Percentiles rank a stretch among this genome's conserved stretches.
Conservation (phyloP, 2,329 filamentous ascomycete species). For the Trichoderma aggressivum region DNA sequence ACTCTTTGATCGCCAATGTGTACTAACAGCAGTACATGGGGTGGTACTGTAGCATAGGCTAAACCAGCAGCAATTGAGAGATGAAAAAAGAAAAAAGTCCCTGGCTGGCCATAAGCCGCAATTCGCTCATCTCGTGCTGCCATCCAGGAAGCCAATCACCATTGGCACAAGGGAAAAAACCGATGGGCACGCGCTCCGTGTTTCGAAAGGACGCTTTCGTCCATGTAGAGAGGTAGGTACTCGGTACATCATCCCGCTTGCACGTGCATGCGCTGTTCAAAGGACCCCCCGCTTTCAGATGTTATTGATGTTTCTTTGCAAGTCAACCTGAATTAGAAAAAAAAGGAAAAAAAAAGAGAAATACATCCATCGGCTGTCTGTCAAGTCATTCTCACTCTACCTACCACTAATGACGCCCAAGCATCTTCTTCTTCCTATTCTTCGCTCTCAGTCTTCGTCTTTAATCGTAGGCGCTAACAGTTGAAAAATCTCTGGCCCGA, state of each 20-base stretch:
- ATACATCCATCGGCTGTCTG: background rate
- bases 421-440: background rate
- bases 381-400: background rate
- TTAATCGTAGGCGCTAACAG: background rate
- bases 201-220: background rate
- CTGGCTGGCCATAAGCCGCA: background rate
- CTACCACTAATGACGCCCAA: background rate
- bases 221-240: no score
- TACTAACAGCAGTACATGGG: background rate
- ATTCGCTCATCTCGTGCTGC: background rate
- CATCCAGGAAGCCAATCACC: background rate
- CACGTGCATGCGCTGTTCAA: slow-evolving; percentile 2
- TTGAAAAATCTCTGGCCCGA: background rate
- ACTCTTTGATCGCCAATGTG: no score
- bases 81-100: background rate
- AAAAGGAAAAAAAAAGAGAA: background rate
- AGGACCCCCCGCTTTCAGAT: slow-evolving; percentile 11
- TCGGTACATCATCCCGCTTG: slow-evolving; percentile 1
- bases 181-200: slow-evolving; percentile 1
- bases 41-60: background rate
- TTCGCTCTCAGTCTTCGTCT: background rate
- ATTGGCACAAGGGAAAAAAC: background rate
- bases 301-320: background rate
- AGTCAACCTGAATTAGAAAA: background rate
- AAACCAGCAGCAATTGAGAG: background rate